A percentile compares a stretch with the other conserved stretches of the same genome.
These are phyloP conservation scores for Eimeria necatrix DNA, from an alignment of 169 alveolate genomes.

Conservation along the genomic window DNA sequence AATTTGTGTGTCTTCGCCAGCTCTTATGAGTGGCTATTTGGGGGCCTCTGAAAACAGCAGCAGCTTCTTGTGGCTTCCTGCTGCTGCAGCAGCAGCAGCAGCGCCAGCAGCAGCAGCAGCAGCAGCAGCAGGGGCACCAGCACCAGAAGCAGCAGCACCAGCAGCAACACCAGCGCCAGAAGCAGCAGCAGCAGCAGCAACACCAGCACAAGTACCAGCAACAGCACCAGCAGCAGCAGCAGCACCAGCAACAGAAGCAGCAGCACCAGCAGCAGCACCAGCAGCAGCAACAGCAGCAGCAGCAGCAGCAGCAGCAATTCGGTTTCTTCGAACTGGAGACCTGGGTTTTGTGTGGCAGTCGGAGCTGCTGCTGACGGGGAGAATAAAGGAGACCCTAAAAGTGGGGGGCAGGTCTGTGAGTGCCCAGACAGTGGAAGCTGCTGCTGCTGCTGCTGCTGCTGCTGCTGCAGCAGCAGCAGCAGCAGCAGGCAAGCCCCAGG, in stretches of 20 bases:
- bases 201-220: conserved; percentile 3
- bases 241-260: background rate
- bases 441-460: conserved; percentile 38
- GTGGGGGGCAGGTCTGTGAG: too few species aligned
- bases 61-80: background rate
- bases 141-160: background rate
- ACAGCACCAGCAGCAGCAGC: conserved; percentile 29
- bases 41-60: background rate
- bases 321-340: background rate
- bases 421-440: background rate
- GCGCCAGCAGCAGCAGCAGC: background rate
- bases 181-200: background rate
- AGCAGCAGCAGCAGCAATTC: background rate
- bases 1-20: conserved; percentile 79
- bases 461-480: background rate
- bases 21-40: background rate
- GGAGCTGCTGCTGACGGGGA: background rate
- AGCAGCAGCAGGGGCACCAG: background rate
- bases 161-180: too few species aligned
- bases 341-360: background rate
- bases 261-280: background rate
- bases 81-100: background rate
- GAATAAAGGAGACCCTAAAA: background rate
- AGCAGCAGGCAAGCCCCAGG: too few species aligned
- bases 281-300: conserved; percentile 52